These are phyloP conservation scores for Clavispora phyllophila DNA, from an alignment of 805 yeast species.

Conservation along the genomic window DNA sequence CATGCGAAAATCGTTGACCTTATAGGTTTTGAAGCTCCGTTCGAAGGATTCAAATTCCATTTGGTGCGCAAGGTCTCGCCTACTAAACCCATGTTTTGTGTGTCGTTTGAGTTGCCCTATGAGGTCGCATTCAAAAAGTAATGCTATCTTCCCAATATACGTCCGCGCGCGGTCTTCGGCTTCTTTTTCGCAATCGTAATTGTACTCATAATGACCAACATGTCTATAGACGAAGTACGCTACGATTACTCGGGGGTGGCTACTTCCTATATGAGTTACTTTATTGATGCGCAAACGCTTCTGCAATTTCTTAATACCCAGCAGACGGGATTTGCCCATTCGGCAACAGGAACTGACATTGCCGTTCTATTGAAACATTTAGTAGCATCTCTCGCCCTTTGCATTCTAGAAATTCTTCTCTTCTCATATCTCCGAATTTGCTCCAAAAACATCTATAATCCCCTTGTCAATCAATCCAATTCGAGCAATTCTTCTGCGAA, in stretches of 20 bases:
- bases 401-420: slow-evolving; percentile 45
- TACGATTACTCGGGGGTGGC: slow-evolving; percentile 24
- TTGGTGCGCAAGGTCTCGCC: slow-evolving; percentile 94
- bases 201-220: not conserved
- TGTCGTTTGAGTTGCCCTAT: slow-evolving; percentile 67
- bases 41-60: slow-evolving; percentile 58
- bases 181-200: not conserved
- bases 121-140: slow-evolving; percentile 50
- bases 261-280: slow-evolving; percentile 23
- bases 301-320: slow-evolving; percentile 45
- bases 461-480: slow-evolving; percentile 22
- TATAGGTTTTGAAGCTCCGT: slow-evolving; percentile 44
- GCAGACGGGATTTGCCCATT: slow-evolving; percentile 56
- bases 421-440: slow-evolving; percentile 34
- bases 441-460: slow-evolving; percentile 42
- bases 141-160: not conserved
- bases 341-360: slow-evolving; percentile 53
- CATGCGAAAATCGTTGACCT: slow-evolving; percentile 44
- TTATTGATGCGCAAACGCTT: slow-evolving; percentile 23
- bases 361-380: slow-evolving; percentile 53
- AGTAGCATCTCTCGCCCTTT: slow-evolving; percentile 47
- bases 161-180: not conserved
- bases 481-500: slow-evolving; percentile 41
- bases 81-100: slow-evolving; percentile 93
- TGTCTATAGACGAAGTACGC: not conserved